phyloP scores from a whole-genome alignment of 441 rosid species.

The Bocquillonia castaneifolia region DNA sequence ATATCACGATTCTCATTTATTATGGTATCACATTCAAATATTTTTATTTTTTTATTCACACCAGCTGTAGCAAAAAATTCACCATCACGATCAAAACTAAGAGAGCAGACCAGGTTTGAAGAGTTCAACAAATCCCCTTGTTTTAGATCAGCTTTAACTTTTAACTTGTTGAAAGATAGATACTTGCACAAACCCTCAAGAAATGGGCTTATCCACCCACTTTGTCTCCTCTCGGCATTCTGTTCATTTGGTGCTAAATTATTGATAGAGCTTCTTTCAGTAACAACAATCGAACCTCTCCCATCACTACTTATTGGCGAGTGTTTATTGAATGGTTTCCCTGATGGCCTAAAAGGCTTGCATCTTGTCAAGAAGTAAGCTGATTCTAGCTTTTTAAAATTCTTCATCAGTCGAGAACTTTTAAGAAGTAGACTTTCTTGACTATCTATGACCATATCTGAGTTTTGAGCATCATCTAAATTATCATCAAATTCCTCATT shows the following conservation, averaged over 20 bases:
- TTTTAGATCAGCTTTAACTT: conserved; percentile 83
- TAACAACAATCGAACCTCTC: conserved; percentile 57
- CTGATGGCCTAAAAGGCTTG: conserved; percentile 48
- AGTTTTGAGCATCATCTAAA: conserved; percentile 38
- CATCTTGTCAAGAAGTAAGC: conserved; percentile 82
- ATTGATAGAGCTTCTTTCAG: conserved; percentile 75
- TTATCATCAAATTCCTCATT: conserved; percentile 43
- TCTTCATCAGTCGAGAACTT: conserved; percentile 75
- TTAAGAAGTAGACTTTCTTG: conserved; percentile 53
- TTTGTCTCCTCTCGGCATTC: conserved; percentile 36
- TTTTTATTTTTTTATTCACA: conserved; percentile 87
- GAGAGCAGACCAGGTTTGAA: conserved; percentile 88
- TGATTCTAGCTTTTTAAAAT: conserved; percentile 81
- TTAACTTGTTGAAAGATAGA: conserved; percentile 68
- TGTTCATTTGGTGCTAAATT: conserved; percentile 53
- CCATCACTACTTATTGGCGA: conserved; percentile 68
- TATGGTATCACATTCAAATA: conserved; percentile 72
- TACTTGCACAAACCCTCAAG: conserved; percentile 94
- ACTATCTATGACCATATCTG: conserved; percentile 34
- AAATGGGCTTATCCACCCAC: conserved; percentile 89
- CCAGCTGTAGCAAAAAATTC: conserved; percentile 92
- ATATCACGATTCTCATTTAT: conserved; percentile 66
- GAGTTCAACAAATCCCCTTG: conserved; percentile 88
- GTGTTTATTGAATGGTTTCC: conserved; percentile 42
- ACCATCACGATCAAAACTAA: conserved; percentile 88